Evolutionary conservation across 805 yeast species (phyloP).

Genomic region (Saccharomycopsis sp.): DNA sequence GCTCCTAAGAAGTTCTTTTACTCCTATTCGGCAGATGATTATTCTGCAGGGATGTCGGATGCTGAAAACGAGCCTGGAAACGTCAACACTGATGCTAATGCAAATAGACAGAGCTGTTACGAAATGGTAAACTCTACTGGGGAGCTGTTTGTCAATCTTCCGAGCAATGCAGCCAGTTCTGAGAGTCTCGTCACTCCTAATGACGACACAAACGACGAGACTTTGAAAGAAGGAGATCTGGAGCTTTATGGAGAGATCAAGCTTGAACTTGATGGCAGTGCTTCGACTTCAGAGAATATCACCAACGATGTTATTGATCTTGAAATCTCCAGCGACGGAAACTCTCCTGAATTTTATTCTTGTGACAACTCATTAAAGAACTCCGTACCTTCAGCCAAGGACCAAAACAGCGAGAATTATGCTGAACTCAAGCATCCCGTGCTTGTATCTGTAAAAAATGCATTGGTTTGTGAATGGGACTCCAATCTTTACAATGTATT

Average conservation of each 20-base stretch:
- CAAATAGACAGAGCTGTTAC: slow-evolving; percentile 7
- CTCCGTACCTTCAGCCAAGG: neutral
- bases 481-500: slow-evolving; percentile 40
- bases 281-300: slow-evolving; percentile 20
- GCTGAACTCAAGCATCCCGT: slow-evolving; percentile 17
- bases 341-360: neutral
- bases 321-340: neutral
- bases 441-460: slow-evolving; percentile 31
- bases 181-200: neutral
- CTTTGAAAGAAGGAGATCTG: neutral
- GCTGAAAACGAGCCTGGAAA: slow-evolving; percentile 18
- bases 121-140: slow-evolving; percentile 1
- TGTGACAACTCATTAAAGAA: neutral
- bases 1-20: slow-evolving; percentile 29
- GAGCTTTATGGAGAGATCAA: neutral
- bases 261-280: slow-evolving; percentile 20
- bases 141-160: neutral
- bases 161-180: neutral
- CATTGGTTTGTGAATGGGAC: slow-evolving; percentile 66
- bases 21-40: slow-evolving; percentile 24
- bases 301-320: slow-evolving; percentile 22
- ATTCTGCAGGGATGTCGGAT: slow-evolving; percentile 1
- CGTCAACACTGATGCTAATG: neutral
- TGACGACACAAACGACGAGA: neutral
- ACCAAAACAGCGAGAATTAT: neutral